Evolutionary conservation across 2,329 filamentous ascomycete genomes (phyloP), one percentile per base, ranked within the genome.

Genomic region (Triangularia verruculosa): DNA sequence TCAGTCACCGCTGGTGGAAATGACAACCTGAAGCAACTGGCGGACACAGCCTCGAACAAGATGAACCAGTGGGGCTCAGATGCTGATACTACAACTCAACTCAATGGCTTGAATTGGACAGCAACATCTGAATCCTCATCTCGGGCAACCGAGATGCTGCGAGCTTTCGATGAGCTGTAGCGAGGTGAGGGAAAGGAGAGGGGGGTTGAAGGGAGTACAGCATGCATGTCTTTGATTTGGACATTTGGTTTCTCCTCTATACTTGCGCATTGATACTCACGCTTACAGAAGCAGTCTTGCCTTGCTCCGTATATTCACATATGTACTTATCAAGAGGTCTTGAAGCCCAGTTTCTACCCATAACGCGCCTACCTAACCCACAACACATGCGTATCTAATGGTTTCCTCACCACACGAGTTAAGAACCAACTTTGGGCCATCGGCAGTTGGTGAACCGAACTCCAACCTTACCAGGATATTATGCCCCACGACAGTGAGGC

Each of bases 81-180:
- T 20, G 28, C 13, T 27, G 47, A n/a, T 11, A 24, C 27, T 9
- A 15, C 25, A 28, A 12, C 13, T 28, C 12, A n/a, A n/a, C 7
- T 27, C 32, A 13, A 32, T n/a, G 25, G 25, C 13, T 17, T 51
- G 6, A 63, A 65, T 32, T 27, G 28, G 17, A 67, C 65, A 20
- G 59, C 56, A 28, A 12, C 58, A 2, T 30, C 27, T 7, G 57
- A 43, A 20, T 22, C 25, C 7, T 61, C 58, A 30, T 68, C 65
- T 22, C 12, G 24, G 15, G 27, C 32, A 15, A 15, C 57, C 15
- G 79, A 80, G 62, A 71, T 74, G 63, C 70, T 82, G 51, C 75
- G 77, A 61, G 74, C 73, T 17, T 80, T 83, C 71, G 80, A 83
- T 62, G 81, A 83, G 73, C 70, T 83, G 59, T 83, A 71, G 76